A percentile compares a stretch with the other conserved stretches of the same genome.
These are phyloP conservation scores for Gliomastix tumulicola DNA, from an alignment of 2,329 filamentous ascomycete species.

Conservation along the genomic window DNA sequence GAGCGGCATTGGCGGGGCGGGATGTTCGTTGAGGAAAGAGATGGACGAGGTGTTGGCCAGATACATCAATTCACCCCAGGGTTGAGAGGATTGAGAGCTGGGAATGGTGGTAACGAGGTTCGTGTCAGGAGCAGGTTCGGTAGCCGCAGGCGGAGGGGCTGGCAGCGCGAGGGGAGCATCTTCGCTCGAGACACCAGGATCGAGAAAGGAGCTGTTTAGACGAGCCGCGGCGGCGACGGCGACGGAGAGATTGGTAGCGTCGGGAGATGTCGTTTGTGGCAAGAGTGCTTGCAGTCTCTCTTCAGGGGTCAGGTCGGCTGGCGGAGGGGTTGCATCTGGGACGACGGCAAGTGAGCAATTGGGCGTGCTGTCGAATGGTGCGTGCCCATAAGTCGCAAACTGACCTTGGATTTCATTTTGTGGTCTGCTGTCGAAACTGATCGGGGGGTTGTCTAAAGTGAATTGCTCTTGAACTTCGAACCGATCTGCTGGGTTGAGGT, in stretches of 20 bases:
- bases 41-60: slow-evolving; percentile 26
- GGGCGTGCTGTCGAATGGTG: background rate
- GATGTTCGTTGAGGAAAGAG: slow-evolving; percentile 17
- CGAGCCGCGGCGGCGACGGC: slow-evolving; percentile 50
- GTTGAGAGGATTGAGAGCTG: slow-evolving; percentile 24
- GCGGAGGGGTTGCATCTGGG: slow-evolving; percentile 16
- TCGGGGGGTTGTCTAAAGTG: slow-evolving; percentile 47
- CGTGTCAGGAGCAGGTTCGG: slow-evolving; percentile 3
- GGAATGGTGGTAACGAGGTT: background rate
- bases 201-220: slow-evolving; percentile 45
- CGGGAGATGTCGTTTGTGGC: slow-evolving; percentile 26
- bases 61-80: slow-evolving; percentile 49
- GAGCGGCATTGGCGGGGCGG: slow-evolving; percentile 20
- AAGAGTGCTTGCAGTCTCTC: slow-evolving; percentile 42
- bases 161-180: slow-evolving; percentile 18
- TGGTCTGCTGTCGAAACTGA: slow-evolving; percentile 32
- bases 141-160: slow-evolving; percentile 11
- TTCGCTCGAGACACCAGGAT: slow-evolving; percentile 34
- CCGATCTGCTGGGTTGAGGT: slow-evolving; percentile 20
- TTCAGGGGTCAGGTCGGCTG: slow-evolving; percentile 33
- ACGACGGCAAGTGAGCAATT: too few relatives aligned
- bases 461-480: slow-evolving; percentile 54
- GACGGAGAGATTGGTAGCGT: slow-evolving; percentile 45
- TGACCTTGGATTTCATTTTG: slow-evolving; percentile 14
- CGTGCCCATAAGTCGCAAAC: too few relatives aligned